Evolutionary conservation across 352 stramenopile species (phyloP), one percentile per base, ranked within the genome.

Genomic region (Pythium myriotylum): DNA sequence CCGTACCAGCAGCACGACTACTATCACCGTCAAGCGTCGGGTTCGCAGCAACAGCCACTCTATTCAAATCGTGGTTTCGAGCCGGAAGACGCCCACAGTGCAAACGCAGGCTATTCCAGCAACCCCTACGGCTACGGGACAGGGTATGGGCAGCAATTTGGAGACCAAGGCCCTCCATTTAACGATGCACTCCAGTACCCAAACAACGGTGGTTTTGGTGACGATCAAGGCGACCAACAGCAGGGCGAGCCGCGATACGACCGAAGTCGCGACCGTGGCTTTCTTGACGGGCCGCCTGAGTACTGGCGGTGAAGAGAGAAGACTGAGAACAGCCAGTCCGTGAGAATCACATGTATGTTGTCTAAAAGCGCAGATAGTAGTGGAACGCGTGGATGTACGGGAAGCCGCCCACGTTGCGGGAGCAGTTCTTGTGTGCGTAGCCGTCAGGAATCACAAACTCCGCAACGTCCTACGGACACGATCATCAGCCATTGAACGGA

Each of bases 381-480:
- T 92, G 76, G 60, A 89, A 92, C 12, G 72, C 74, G 59, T 92
- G 83, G 50, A 92, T 90, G 56, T 89, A 91, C 27, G 81, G 76
- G 57, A 92, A 90, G n/a, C 79, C 78, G 29, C 69, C 70, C 19
- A 87, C 77, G 23, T 72, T 90, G 68, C 81, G 75, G 24, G 54
- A 50, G 56, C 83, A 92, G 23, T 88, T 81, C 32, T 54, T 67
- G 35, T 80, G 76, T 16, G 71, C 59, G 58, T 88, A 91, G n/a
- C 77, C 77, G 47, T 74, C 73, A 0, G 80, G 83, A 49, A 92
- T 84, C 0, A 55, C 55, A 49, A 89, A 89, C 27, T 74, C 68
- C 1, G 59, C 70, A 14, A 68, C 32, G 32, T 79, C 63, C 60
- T 65, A 49, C 14, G 8, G 23, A 53, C 3, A n/a, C n/a, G n/a